Base-by-base conservation (phyloP, 805 yeast genomes). In the Komagataella pseudopastoris region DNA sequence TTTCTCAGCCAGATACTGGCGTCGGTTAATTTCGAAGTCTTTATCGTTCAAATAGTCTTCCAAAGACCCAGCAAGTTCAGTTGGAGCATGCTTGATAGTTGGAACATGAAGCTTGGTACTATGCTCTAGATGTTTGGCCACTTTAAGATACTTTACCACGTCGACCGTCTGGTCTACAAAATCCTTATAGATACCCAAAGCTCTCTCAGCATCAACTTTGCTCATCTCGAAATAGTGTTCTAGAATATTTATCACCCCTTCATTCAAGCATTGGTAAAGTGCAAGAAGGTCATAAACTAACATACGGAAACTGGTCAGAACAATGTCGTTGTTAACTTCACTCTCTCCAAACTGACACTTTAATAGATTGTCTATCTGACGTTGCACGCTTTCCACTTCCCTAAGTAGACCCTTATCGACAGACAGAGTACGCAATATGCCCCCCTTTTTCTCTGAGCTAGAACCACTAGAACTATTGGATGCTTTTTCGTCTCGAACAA, bases 171-270 rank as follows among this genome's bases (percentile, higher is more conserved):
- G 80, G 54, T 80, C 83, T 45, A 89, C 95, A 67, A 93, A 93
- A 54, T 74, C 77, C 58, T 85, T 87, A 70, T 93, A 93, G 50
- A 93, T 81, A 20, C 79, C 80, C 53, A 91, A 75, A 0, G 97
- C 90, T 55, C 90, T 75, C 62, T 85, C 88, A 1, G 97, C 98
- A 63, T 91, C 96, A 39, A 69, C 68, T 57, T 78, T 82, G 44
- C 91, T 81, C 80, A 93, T 84, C 67, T 93, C 99, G 69, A 93
- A 93, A 67, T 87, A 93, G 61, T 91, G 95, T 65, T 93, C 98
- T 56, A 93, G 75, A 46, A 93, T 69, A 59, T 93, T 93, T 59
- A 93, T 90, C 23, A 93, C 96, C 44, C 98, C 99, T 67, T 93
- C 98, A 67, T 93, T 93, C 57, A 93, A 71, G 48, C 87, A 83